A percentile compares a stretch with the other conserved stretches of the same genome.
phyloP scores from a whole-genome alignment of 2,329 filamentous ascomycete genomes.

The Penicillium sp. region DNA sequence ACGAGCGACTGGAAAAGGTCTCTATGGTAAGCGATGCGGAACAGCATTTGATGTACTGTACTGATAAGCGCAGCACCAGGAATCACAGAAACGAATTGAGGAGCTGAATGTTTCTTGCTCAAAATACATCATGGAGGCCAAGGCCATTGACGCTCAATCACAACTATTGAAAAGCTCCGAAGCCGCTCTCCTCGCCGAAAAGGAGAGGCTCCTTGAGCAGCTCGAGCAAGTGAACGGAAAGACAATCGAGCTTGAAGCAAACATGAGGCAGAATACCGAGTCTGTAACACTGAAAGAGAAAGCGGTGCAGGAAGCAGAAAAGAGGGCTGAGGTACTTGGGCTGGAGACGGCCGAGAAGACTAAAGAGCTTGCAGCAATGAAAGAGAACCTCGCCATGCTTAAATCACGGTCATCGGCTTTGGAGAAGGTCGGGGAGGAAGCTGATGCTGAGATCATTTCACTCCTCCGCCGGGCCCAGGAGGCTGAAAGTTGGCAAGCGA shows the following conservation, averaged over 20 bases:
- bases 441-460: slow-evolving; percentile 24
- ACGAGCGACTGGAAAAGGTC: slow-evolving; percentile 12
- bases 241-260: slow-evolving; percentile 22
- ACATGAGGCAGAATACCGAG: slow-evolving; percentile 1
- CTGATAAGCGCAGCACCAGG: slow-evolving; percentile 24
- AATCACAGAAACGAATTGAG: slow-evolving; percentile 20
- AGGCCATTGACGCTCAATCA: slow-evolving; percentile 18
- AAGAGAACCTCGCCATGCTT: slow-evolving; percentile 11
- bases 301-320: slow-evolving; percentile 9
- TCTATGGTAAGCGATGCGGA: slow-evolving; percentile 16
- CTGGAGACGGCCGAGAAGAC: slow-evolving; percentile 23
- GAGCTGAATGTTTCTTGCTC: slow-evolving; percentile 13
- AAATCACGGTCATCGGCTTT: slow-evolving; percentile 16
- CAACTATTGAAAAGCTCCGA: slow-evolving; percentile 24
- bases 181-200: slow-evolving; percentile 13
- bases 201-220: slow-evolving; percentile 16
- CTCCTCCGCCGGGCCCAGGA: slow-evolving; percentile 27
- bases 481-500: slow-evolving; percentile 24
- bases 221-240: slow-evolving; percentile 22
- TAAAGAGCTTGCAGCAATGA: slow-evolving; percentile 26
- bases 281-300: slow-evolving; percentile 5
- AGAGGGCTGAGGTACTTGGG: slow-evolving; percentile 16
- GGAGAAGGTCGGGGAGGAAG: slow-evolving; percentile 21
- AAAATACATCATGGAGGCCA: slow-evolving; percentile 13
- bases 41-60: not conserved